These are phyloP conservation scores for Cytospora schulzeri DNA, from an alignment of 2,329 filamentous ascomycete genomes.

Conservation along the genomic window DNA sequence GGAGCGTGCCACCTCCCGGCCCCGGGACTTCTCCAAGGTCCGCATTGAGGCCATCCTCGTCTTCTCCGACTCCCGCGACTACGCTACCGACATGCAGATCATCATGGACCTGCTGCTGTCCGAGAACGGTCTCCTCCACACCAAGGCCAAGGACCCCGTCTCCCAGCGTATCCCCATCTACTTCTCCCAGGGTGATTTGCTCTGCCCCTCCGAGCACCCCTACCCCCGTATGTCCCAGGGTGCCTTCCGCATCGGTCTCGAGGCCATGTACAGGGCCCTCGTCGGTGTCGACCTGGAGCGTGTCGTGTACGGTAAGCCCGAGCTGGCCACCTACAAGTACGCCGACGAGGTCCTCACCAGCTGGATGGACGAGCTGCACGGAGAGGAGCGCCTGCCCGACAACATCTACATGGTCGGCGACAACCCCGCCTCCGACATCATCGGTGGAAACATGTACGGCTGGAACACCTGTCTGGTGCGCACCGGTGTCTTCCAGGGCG, in stretches of 20 bases:
- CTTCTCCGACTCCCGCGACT: conserved; percentile 74
- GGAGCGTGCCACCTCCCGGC: conserved; percentile 67
- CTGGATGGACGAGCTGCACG: conserved; percentile 78
- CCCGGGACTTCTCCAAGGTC: conserved; percentile 70
- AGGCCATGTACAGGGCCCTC: conserved; percentile 72
- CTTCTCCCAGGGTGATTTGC: conserved; percentile 52
- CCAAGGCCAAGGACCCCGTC: conserved; percentile 66
- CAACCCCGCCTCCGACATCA: conserved; percentile 73
- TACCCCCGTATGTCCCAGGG: conserved; percentile 72
- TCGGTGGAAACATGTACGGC: conserved; percentile 78
- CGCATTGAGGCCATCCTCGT: conserved; percentile 76
- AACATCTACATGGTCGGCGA: conserved; percentile 79
- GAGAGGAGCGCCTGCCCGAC: conserved; percentile 67
- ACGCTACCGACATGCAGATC: conserved; percentile 75
- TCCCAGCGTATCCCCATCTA: conserved; percentile 72
- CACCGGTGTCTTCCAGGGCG: conserved; percentile 78
- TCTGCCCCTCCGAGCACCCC: conserved; percentile 66
- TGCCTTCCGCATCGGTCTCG: conserved; percentile 73
- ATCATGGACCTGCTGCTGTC: conserved; percentile 73
- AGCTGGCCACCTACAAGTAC: conserved; percentile 76
- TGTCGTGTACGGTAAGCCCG: conserved; percentile 76
- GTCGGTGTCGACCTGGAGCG: conserved; percentile 73
- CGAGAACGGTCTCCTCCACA: conserved; percentile 67
- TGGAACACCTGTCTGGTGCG: conserved; percentile 81
- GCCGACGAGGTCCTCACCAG: conserved; percentile 71